Evolutionary conservation across 768 basidiomycete genomes (phyloP).

Genomic region (Lepiota venenata): DNA sequence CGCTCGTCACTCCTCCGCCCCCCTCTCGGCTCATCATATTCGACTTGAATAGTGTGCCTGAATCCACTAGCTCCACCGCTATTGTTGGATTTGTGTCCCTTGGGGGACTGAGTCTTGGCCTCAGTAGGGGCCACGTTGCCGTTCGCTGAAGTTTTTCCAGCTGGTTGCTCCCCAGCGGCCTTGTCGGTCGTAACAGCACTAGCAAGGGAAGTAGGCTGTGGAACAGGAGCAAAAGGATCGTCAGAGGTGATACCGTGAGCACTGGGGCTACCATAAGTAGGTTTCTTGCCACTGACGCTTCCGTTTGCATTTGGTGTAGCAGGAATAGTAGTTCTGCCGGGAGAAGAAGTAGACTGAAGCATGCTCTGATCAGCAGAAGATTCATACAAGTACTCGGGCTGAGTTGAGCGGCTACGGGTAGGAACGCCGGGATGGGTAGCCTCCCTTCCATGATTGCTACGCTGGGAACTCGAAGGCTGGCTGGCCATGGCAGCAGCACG

Average conservation of each 20-base stretch:
- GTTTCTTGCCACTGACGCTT: slow-evolving; percentile 17
- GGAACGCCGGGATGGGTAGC: slow-evolving; percentile 33
- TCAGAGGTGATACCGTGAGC: slow-evolving; percentile 48
- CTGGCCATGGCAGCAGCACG: slow-evolving; percentile 40
- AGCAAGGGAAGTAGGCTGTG: neutral
- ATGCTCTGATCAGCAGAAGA: slow-evolving; percentile 60
- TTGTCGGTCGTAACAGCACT: slow-evolving; percentile 17
- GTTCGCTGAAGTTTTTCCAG: slow-evolving; percentile 13
- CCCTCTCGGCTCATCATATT: slow-evolving; percentile 69
- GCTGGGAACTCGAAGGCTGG: slow-evolving; percentile 25
- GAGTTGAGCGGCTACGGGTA: slow-evolving; percentile 52
- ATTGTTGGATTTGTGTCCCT: slow-evolving; percentile 46
- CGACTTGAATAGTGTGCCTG: slow-evolving; percentile 95
- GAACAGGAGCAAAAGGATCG: slow-evolving; percentile 63
- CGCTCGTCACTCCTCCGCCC: slow-evolving; percentile 29
- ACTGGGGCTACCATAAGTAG: slow-evolving; percentile 29
- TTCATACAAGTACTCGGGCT: slow-evolving; percentile 75
- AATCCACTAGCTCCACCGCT: slow-evolving; percentile 40
- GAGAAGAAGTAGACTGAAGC: slow-evolving; percentile 32
- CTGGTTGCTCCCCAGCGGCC: slow-evolving; percentile 12
- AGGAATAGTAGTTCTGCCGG: slow-evolving; percentile 16
- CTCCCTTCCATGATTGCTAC: slow-evolving; percentile 55
- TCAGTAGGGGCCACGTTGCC: slow-evolving; percentile 13
- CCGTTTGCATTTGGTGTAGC: slow-evolving; percentile 26
- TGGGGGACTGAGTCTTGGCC: slow-evolving; percentile 15